A percentile compares a stretch with the other conserved stretches of the same genome.
Evolutionary conservation across 108 stramenopile species (phyloP).

Genomic region (Aurantiochytrium sp.): DNA sequence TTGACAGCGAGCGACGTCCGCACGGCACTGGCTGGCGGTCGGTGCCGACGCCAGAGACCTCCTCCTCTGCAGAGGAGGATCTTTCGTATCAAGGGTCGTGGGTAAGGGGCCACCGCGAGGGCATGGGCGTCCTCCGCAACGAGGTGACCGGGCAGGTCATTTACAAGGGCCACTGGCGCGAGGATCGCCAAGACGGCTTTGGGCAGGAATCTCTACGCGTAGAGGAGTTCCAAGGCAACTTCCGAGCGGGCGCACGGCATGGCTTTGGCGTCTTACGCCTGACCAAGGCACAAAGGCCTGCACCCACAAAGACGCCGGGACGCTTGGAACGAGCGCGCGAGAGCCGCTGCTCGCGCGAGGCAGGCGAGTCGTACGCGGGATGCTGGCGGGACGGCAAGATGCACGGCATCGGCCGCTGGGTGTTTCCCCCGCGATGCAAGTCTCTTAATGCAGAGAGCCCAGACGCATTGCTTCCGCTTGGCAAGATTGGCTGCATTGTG

Average conservation of each 20-base stretch:
- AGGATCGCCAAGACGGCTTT: not conserved
- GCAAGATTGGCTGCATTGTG: not conserved
- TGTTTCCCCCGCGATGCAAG: not conserved
- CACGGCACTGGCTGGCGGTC: not conserved
- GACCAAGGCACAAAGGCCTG: not conserved
- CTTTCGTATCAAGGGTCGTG: not conserved
- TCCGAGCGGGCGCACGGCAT: not conserved
- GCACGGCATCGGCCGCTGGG: constrained; percentile 14
- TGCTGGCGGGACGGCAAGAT: not conserved
- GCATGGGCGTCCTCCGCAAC: not conserved
- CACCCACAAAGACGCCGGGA: too few relatives aligned
- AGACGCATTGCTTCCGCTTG: not conserved
- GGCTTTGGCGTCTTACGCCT: not conserved
- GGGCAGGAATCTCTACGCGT: not conserved
- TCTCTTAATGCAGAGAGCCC: not conserved
- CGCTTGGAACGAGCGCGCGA: too few relatives aligned
- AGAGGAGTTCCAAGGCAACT: not conserved
- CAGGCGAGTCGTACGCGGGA: not conserved
- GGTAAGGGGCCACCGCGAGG: not conserved
- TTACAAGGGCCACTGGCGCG: not conserved
- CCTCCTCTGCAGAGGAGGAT: not conserved
- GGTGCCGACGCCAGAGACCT: too few relatives aligned
- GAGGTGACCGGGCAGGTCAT: not conserved
- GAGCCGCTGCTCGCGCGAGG: not conserved
- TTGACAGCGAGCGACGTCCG: not conserved